These are phyloP conservation scores for Lasiosphaeria hispida DNA, from an alignment of 495 filamentous ascomycete species.

Conservation along the genomic window DNA sequence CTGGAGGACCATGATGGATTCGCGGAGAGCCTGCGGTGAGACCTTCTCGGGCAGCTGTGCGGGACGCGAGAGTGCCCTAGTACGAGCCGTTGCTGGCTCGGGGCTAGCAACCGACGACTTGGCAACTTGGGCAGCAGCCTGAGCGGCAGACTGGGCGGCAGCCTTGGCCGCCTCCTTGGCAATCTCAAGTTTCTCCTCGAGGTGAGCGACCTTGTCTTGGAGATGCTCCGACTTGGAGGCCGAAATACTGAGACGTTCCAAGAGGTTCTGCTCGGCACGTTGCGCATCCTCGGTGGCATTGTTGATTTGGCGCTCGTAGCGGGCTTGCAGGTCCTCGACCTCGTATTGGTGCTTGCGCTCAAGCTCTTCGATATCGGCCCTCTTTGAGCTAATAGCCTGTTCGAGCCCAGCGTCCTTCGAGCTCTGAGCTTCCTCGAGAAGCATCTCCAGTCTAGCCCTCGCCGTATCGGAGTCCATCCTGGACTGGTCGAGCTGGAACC, in stretches of 20 bases:
- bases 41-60: slow-evolving; percentile 75
- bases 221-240: slow-evolving; percentile 76
- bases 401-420: slow-evolving; percentile 65
- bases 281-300: slow-evolving; percentile 71
- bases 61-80: slow-evolving; percentile 36
- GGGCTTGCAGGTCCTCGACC: slow-evolving; percentile 60
- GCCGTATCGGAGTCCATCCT: slow-evolving; percentile 71
- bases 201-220: slow-evolving; percentile 73
- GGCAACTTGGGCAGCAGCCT: slow-evolving; percentile 68
- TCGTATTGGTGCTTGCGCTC: slow-evolving; percentile 68
- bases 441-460: slow-evolving; percentile 68
- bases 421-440: slow-evolving; percentile 70
- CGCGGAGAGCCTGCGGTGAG: slow-evolving; percentile 87
- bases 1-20: slow-evolving; percentile 93
- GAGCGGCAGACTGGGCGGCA: slow-evolving; percentile 67
- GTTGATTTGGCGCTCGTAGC: slow-evolving; percentile 69
- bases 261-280: slow-evolving; percentile 62
- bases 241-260: slow-evolving; percentile 70
- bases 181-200: slow-evolving; percentile 85
- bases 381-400: slow-evolving; percentile 63
- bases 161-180: slow-evolving; percentile 86
- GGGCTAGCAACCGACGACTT: slow-evolving; percentile 56
- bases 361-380: slow-evolving; percentile 65
- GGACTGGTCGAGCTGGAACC: slow-evolving; percentile 67
- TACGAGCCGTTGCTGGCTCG: slow-evolving; percentile 30